phyloP scores from a whole-genome alignment of 1,139 yeast species.

The Sugiyamaella sp. region DNA sequence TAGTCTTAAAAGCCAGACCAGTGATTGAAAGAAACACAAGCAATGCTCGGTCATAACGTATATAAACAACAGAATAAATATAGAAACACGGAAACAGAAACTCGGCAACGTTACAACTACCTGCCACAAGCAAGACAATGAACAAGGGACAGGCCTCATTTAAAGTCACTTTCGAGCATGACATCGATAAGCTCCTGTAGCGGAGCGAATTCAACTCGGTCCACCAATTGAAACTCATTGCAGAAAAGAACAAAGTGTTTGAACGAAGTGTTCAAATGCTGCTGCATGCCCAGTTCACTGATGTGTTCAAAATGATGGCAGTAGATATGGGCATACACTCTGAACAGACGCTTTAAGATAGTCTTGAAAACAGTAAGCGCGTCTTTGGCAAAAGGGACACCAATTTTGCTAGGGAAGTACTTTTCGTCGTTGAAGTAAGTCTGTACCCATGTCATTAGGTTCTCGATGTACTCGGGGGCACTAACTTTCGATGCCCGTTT shows the following conservation, averaged over 20 bases:
- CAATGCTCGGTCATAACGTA: not conserved
- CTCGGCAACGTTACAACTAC: not conserved
- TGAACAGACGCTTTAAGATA: slow-evolving; percentile 82
- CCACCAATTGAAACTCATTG: slow-evolving; percentile 77
- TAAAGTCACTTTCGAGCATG: slow-evolving; percentile 49
- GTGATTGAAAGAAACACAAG: no score
- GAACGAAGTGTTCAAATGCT: slow-evolving; percentile 89
- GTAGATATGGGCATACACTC: slow-evolving; percentile 97
- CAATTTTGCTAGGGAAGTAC: slow-evolving; percentile 85
- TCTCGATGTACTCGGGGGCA: slow-evolving; percentile 94
- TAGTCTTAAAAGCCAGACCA: no score
- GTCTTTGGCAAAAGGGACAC: slow-evolving; percentile 66
- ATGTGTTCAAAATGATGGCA: slow-evolving; percentile 98
- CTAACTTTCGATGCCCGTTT: slow-evolving; percentile 71
- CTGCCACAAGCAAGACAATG: no score
- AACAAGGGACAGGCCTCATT: no score
- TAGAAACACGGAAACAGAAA: not conserved
- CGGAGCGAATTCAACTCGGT: slow-evolving; percentile 87
- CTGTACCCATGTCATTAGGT: slow-evolving; percentile 94
- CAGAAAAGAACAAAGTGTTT: slow-evolving; percentile 91
- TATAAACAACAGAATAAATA: slow-evolving; percentile 5
- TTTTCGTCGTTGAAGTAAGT: slow-evolving; percentile 84
- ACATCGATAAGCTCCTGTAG: slow-evolving; percentile 81
- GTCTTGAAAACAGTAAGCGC: slow-evolving; percentile 73
- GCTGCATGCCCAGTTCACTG: slow-evolving; percentile 86